Evolutionary conservation across 768 basidiomycete species (phyloP), one percentile per base, ranked within the genome.

Genomic region (Termitomyces sp.): DNA sequence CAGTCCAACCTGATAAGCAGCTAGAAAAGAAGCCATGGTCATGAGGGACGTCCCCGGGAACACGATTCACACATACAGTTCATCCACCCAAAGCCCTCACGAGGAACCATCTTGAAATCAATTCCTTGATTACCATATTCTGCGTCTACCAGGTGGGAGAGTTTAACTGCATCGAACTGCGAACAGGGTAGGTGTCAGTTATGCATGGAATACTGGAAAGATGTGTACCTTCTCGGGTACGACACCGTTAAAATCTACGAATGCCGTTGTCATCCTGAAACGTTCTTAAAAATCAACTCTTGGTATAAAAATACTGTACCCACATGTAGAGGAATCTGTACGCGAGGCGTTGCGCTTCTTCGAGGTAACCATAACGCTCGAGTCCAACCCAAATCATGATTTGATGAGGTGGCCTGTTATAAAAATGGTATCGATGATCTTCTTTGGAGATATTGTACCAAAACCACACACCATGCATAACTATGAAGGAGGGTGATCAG

Each of bases 61-160:
- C 24, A 20, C 55, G 35, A 40, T 35, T 32, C 12, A 75, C 86
- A 59, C 86, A 59, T 65, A 93, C 92, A 80, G 61, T 96, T 96
- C 90, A 94, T 97, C 96, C 94, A 98, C 9, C 96, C 96, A 68
- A 98, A 99, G 55, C 96, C 96, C 73, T 98, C 96, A 14, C 94
- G 83, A 51, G 95, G 95, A 45, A 98, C 90, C 82, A 95, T 87
- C 76, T 95, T 93, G 77, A 99, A 99, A 76, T 99, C 96, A 64
- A 96, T 81, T 50, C 96, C 96, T 68, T 94, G 92, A 70, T 94
- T 94, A 9, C 94, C 90, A 65, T 98, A 98, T 75, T 98, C 96
- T 46, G 96, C 97, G 67, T 96, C 95, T 6, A 99, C 95, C 48
- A 98, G 80, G 68, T 98, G 94, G 1, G 92, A 96, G 22, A 97